phyloP scores from a whole-genome alignment of 345 rosid species.

The Zanthoxylum bungeanum region DNA sequence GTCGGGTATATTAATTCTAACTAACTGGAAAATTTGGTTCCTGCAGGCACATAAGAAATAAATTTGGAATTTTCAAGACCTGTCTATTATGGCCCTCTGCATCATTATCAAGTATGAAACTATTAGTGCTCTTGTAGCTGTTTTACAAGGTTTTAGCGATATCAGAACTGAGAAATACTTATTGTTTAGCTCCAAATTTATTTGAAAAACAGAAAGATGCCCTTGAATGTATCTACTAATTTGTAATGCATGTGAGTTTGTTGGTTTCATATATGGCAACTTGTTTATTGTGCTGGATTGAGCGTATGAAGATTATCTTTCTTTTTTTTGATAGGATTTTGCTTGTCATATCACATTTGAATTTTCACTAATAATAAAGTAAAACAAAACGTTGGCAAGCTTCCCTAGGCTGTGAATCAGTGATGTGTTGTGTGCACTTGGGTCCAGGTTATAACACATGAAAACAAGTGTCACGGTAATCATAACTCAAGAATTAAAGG shows the following conservation, averaged over 20 bases:
- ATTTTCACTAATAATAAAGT: no score
- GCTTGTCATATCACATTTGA: no score
- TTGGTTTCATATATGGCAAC: no score
- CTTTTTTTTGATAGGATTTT: neutral
- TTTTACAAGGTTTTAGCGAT: conserved; percentile 24
- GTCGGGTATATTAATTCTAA: conserved; percentile 24
- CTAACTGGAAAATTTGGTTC: conserved; percentile 72
- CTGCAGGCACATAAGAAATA: conserved; percentile 95
- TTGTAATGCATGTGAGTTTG: neutral
- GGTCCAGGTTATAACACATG: neutral
- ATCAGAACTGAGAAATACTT: conserved; percentile 3
- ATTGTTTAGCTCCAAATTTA: neutral
- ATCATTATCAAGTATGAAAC: conserved; percentile 65
- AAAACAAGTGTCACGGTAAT: neutral
- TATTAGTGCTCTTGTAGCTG: conserved; percentile 23
- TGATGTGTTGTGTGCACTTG: neutral
- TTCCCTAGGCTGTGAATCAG: neutral
- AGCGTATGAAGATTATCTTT: no score
- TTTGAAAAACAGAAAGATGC: neutral
- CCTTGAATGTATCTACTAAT: neutral
- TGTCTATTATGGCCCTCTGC: conserved; percentile 53
- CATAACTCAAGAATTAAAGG: neutral
- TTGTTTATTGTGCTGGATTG: neutral
- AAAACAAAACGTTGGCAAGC: neutral
- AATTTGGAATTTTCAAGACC: conserved; percentile 39